These are phyloP conservation scores for Cicer judaicum DNA, from an alignment of 306 rosid species.

Conservation along the genomic window DNA sequence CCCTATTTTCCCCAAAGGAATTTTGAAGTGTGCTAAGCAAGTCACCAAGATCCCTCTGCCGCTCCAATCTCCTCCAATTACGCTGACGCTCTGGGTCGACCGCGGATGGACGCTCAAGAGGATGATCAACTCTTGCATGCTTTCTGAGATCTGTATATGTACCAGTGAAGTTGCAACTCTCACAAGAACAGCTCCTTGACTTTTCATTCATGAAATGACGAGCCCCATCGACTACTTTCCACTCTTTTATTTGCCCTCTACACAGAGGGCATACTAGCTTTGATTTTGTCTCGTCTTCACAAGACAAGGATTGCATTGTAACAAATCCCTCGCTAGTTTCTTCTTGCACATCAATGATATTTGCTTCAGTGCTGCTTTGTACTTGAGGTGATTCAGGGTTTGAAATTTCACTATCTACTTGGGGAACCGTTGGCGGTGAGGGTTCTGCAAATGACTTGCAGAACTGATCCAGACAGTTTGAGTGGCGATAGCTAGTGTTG, in stretches of 20 bases:
- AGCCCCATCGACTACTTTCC: constrained; percentile 84
- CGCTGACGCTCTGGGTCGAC: constrained; percentile 93
- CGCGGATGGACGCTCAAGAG: constrained; percentile 84
- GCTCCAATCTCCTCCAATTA: constrained; percentile 89
- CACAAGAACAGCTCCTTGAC: constrained; percentile 88
- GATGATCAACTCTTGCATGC: constrained; percentile 95
- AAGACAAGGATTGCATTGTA: constrained; percentile 55
- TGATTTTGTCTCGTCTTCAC: constrained; percentile 63
- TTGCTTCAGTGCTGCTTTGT: constrained; percentile 51
- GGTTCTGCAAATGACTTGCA: constrained; percentile 76
- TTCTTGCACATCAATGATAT: constrained; percentile 53
- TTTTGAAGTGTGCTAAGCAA: constrained; percentile 88
- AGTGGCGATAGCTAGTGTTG: constrained; percentile 96
- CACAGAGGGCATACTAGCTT: constrained; percentile 92
- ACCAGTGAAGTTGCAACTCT: constrained; percentile 79
- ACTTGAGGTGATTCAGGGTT: constrained; percentile 39
- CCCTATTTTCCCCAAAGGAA: constrained; percentile 79
- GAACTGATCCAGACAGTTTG: constrained; percentile 96
- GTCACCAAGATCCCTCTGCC: constrained; percentile 96
- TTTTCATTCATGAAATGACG: constrained; percentile 92
- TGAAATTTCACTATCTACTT: constrained; percentile 55
- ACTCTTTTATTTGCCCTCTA: constrained; percentile 84
- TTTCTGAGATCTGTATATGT: constrained; percentile 86
- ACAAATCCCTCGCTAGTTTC: constrained; percentile 61
- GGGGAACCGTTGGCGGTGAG: constrained; percentile 52